A percentile compares a stretch with the other conserved stretches of the same genome.
Evolutionary conservation across 805 yeast genomes (phyloP).

Genomic region (Saturnispora kantuleensis): DNA sequence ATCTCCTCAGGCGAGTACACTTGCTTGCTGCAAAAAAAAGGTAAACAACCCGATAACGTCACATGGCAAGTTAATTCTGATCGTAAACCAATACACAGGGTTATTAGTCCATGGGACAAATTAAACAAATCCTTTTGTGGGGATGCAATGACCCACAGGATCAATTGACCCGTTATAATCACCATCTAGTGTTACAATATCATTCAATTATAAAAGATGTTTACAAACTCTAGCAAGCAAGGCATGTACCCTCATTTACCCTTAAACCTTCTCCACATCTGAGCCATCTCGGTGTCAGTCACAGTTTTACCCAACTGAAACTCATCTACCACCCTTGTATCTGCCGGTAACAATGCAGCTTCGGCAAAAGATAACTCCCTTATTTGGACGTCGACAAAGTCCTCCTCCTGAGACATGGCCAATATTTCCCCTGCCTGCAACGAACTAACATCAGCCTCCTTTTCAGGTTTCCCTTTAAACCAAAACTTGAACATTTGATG

Average conservation of each 20-base stretch:
- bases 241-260: constrained; percentile 11
- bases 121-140: no score
- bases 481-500: constrained; percentile 3
- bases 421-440: neutral
- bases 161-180: neutral
- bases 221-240: neutral
- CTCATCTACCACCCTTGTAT: constrained; percentile 22
- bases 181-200: no score
- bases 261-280: constrained; percentile 15
- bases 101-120: no score
- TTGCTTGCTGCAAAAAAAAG: no score
- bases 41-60: no score
- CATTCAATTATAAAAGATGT: no score
- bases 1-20: no score
- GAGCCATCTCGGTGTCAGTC: constrained; percentile 23
- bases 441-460: neutral
- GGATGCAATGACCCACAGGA: no score
- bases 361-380: constrained; percentile 46
- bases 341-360: constrained; percentile 31
- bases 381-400: constrained; percentile 36
- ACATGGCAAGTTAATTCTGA: no score
- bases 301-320: constrained; percentile 24
- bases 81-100: no score
- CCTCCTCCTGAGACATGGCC: constrained; percentile 25
- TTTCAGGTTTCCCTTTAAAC: neutral